Conservation (phyloP, 2,329 filamentous ascomycete genomes). For the Phyllosticta capitalensis region DNA sequence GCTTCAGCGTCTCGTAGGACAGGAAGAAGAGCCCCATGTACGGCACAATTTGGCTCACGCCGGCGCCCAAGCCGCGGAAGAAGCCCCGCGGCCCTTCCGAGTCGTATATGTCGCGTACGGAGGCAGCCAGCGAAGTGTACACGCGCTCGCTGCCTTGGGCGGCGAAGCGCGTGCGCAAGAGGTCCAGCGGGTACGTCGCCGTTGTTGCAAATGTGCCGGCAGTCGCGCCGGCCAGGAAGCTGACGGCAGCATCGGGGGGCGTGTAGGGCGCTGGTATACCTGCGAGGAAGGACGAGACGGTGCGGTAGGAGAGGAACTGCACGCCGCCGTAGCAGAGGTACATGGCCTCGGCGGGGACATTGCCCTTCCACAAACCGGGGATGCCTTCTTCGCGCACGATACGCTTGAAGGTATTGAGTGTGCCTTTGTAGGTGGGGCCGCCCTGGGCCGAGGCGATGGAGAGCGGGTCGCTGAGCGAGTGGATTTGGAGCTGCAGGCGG, state of each 20-base stretch:
- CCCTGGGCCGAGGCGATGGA: conserved; percentile 38
- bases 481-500: conserved; percentile 84
- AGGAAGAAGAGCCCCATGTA: conserved; percentile 98
- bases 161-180: conserved; percentile 91
- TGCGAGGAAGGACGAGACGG: conserved; percentile 58
- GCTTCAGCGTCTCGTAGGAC: conserved; percentile 66
- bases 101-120: conserved; percentile 60
- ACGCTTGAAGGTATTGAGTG: conserved; percentile 61
- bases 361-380: conserved; percentile 89
- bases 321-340: conserved; percentile 84
- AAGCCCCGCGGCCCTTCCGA: conserved; percentile 73
- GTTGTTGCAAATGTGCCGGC: conserved; percentile 78
- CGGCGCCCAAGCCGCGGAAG: conserved; percentile 77
- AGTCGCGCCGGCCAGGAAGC: conserved; percentile 72
- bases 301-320: conserved; percentile 85
- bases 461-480: conserved; percentile 68
- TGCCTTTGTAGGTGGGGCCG: conserved; percentile 59
- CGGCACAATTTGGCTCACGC: conserved; percentile 78
- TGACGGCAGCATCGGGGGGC: conserved; percentile 60
- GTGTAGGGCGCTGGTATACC: conserved; percentile 34
- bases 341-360: conserved; percentile 87
- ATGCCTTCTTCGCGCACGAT: conserved; percentile 77
- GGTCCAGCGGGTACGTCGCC: conserved; percentile 82
- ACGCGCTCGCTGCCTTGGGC: conserved; percentile 75
- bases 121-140: conserved; percentile 62